phyloP scores from a whole-genome alignment of 2,329 filamentous ascomycete genomes.

The Epichloe brachyelytri region DNA sequence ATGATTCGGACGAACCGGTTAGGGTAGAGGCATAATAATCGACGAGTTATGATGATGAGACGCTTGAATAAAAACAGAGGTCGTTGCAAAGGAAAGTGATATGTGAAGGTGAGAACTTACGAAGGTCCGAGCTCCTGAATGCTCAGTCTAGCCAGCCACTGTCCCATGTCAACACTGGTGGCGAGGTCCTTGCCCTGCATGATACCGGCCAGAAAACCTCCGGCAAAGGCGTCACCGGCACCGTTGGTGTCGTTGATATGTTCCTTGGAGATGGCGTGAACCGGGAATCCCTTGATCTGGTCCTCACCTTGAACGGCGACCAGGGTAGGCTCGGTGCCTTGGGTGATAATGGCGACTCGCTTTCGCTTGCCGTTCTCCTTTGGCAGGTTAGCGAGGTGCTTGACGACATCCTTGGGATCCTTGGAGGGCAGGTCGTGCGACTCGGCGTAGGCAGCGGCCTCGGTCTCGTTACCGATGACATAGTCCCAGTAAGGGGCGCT shows the following conservation, averaged over 20 bases:
- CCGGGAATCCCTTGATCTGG: slow-evolving; percentile 62
- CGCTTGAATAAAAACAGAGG: neutral
- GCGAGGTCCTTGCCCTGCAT: slow-evolving; percentile 72
- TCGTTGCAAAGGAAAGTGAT: slow-evolving; percentile 1
- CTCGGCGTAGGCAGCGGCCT: slow-evolving; percentile 78
- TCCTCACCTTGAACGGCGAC: slow-evolving; percentile 63
- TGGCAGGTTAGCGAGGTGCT: slow-evolving; percentile 72
- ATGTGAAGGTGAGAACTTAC: slow-evolving; percentile 44
- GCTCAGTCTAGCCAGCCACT: slow-evolving; percentile 90
- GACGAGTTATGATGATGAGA: neutral
- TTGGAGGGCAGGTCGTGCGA: slow-evolving; percentile 62
- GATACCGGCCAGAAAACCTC: slow-evolving; percentile 82
- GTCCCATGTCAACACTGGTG: slow-evolving; percentile 75
- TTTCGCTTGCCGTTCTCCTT: slow-evolving; percentile 83
- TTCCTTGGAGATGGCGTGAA: slow-evolving; percentile 62
- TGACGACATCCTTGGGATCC: slow-evolving; percentile 74
- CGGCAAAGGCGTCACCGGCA: slow-evolving; percentile 92
- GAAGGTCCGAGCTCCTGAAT: slow-evolving; percentile 93
- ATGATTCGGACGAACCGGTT: neutral
- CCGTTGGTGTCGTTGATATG: slow-evolving; percentile 95
- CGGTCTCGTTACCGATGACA: slow-evolving; percentile 92
- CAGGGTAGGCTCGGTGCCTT: slow-evolving; percentile 83
- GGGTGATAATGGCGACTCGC: slow-evolving; percentile 82
- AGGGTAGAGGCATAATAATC: neutral
- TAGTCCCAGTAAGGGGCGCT: slow-evolving; percentile 89